Evolutionary conservation across 306 rosid species (phyloP).

Genomic region (Notholithocarpus densiflorus): DNA sequence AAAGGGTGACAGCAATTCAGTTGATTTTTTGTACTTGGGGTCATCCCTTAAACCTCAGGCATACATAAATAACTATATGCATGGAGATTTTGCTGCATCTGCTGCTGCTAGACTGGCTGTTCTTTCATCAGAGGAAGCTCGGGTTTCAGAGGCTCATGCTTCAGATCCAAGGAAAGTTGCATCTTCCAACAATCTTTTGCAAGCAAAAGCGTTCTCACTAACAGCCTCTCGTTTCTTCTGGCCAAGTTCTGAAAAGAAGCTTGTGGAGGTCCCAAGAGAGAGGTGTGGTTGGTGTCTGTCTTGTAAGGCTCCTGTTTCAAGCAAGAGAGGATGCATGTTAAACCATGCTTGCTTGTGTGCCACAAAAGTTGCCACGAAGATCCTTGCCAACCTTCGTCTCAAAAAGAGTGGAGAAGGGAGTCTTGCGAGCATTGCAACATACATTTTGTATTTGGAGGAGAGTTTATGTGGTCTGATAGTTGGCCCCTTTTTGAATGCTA

Average conservation of each 20-base stretch:
- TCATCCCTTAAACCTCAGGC: constrained; percentile 60
- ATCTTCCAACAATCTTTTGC: constrained; percentile 54
- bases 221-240: constrained; percentile 89
- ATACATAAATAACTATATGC: constrained; percentile 75
- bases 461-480: constrained; percentile 64
- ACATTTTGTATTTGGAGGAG: constrained; percentile 79
- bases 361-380: constrained; percentile 79
- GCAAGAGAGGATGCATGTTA: constrained; percentile 98
- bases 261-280: constrained; percentile 94
- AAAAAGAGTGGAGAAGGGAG: constrained; percentile 73
- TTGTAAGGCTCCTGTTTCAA: constrained; percentile 68
- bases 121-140: constrained; percentile 77
- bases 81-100: constrained; percentile 95
- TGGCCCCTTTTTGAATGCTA: constrained; percentile 72
- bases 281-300: constrained; percentile 99
- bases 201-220: constrained; percentile 82
- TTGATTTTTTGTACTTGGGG: constrained; percentile 50
- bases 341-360: constrained; percentile 87
- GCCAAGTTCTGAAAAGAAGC: constrained; percentile 93
- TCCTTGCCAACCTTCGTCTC: constrained; percentile 58
- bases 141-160: constrained; percentile 45
- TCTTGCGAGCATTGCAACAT: constrained; percentile 73
- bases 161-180: constrained; percentile 56
- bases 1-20: constrained; percentile 34
- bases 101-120: constrained; percentile 76